These are phyloP conservation scores for Candida vartiovaarae DNA, from an alignment of 805 yeast species.

Conservation along the genomic window DNA sequence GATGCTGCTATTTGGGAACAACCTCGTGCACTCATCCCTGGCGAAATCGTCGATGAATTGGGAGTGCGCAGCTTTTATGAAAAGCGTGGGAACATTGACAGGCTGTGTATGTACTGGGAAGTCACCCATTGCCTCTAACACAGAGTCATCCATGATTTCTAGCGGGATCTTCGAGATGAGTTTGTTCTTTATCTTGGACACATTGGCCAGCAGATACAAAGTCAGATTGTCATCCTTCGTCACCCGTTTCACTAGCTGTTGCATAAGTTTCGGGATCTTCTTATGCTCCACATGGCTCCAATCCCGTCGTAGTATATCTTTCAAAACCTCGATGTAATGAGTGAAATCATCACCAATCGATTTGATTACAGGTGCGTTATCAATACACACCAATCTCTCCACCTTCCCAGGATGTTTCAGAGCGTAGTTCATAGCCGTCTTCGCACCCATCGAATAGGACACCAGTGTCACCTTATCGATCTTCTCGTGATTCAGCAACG, in stretches of 20 bases:
- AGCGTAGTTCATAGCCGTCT: conserved; percentile 41
- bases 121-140: conserved; percentile 19
- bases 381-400: conserved; percentile 38
- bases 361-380: conserved; percentile 34
- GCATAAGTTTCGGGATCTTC: conserved; percentile 1
- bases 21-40: not conserved
- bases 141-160: conserved; percentile 8
- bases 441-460: conserved; percentile 62
- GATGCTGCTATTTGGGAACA: conserved; percentile 3
- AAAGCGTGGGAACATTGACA: conserved; percentile 23
- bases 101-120: conserved; percentile 17
- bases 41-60: conserved; percentile 32
- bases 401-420: conserved; percentile 31
- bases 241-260: conserved; percentile 5
- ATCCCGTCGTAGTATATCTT: conserved; percentile 3
- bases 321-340: conserved; percentile 4
- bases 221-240: conserved; percentile 3
- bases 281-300: not conserved
- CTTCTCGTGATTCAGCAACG: conserved; percentile 10
- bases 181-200: conserved; percentile 12
- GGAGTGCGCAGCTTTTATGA: conserved; percentile 39
- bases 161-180: conserved; percentile 23
- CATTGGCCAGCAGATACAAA: conserved; percentile 13
- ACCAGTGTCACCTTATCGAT: conserved; percentile 28
- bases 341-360: conserved; percentile 28